Percentiles rank a stretch among this genome's conserved stretches.
These are phyloP conservation scores for Huntiella bhutanensis DNA, from an alignment of 2,329 filamentous ascomycete genomes.

Conservation along the genomic window DNA sequence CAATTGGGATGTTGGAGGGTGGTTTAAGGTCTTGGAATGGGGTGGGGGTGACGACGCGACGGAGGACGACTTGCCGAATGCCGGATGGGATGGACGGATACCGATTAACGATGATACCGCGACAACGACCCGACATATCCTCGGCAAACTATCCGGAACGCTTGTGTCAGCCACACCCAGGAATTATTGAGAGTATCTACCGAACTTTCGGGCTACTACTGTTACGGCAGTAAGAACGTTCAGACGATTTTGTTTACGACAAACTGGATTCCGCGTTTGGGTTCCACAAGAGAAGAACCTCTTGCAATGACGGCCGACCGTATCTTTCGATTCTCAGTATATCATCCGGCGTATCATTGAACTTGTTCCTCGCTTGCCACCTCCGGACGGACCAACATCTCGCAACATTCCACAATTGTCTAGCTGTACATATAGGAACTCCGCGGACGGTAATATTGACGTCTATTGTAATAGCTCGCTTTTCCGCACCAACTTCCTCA, in stretches of 20 bases:
- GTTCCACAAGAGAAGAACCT: background rate
- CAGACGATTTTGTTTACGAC: background rate
- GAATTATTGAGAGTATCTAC: background rate
- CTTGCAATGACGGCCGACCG: background rate
- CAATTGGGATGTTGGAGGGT: background rate
- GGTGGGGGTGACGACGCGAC: background rate
- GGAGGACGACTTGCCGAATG: background rate
- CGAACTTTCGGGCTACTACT: background rate
- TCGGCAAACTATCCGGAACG: background rate
- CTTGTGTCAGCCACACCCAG: background rate
- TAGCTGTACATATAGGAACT: background rate
- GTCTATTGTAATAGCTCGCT: conserved; percentile 39
- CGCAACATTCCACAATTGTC: background rate
- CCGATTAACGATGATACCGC: too few species aligned
- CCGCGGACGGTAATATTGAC: background rate
- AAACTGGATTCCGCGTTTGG: background rate
- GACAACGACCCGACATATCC: background rate
- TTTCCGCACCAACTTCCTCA: conserved; percentile 72
- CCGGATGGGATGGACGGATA: background rate
- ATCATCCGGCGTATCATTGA: background rate
- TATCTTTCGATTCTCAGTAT: background rate
- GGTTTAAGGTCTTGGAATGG: background rate
- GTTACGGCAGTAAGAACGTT: background rate
- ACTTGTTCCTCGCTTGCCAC: background rate
- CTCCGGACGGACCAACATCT: conserved; percentile 5